phyloP scores from a whole-genome alignment of 148 eudicot species.

The Heliamphora exappendiculata region DNA sequence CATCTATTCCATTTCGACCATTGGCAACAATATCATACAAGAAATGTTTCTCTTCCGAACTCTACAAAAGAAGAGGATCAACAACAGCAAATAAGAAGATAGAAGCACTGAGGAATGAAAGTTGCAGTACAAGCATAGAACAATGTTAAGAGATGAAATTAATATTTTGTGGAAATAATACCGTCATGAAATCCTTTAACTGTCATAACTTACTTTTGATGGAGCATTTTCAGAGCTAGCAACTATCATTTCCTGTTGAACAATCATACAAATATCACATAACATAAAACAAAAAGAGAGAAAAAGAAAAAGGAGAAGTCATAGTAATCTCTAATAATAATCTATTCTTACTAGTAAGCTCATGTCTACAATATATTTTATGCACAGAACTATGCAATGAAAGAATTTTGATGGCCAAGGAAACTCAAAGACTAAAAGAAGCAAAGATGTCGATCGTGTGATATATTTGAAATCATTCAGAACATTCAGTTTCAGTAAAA shows the following conservation, averaged over 20 bases:
- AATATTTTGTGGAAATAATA: neutral
- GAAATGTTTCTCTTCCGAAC: slow-evolving; percentile 45
- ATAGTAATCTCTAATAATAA: neutral
- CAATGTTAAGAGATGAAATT: neutral
- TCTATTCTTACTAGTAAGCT: neutral
- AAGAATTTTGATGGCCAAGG: no score
- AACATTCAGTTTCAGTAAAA: no score
- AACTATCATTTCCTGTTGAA: slow-evolving; percentile 63
- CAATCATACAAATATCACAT: neutral
- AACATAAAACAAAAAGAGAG: no score
- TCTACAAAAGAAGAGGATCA: slow-evolving; percentile 23
- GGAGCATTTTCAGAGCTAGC: slow-evolving; percentile 44
- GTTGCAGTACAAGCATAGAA: neutral
- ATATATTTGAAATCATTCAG: neutral
- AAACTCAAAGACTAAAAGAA: neutral
- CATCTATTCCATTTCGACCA: slow-evolving; percentile 67
- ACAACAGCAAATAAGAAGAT: neutral
- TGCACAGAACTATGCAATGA: no score
- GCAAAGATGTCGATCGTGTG: neutral
- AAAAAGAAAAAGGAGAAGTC: neutral
- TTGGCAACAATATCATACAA: slow-evolving; percentile 70
- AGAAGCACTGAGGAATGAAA: neutral
- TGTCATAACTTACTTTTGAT: slow-evolving; percentile 37
- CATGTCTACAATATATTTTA: neutral
- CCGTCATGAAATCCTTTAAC: neutral